Conservation (phyloP, 2,329 filamentous ascomycete species). For the Dactylellina drechsleri region DNA sequence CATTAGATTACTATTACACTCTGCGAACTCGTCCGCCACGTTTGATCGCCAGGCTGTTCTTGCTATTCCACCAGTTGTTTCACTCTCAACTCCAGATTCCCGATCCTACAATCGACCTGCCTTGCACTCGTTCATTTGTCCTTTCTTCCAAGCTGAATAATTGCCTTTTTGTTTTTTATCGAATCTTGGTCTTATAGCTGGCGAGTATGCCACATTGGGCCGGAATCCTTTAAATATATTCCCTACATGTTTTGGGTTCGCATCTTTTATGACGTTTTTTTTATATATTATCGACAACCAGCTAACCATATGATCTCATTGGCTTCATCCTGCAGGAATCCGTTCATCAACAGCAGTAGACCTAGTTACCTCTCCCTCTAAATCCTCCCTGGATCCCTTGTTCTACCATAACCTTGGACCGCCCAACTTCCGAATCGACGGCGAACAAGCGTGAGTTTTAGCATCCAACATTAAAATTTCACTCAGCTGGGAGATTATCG, state of each 20-base stretch:
- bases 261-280: neutral
- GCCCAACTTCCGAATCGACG: slow-evolving; percentile 52
- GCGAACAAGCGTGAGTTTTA: slow-evolving; percentile 52
- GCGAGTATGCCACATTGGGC: slow-evolving; percentile 12
- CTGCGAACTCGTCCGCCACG: slow-evolving; percentile 14
- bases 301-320: slow-evolving; percentile 51
- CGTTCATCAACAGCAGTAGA: slow-evolving; percentile 47
- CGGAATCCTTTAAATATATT: neutral
- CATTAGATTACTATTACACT: slow-evolving; percentile 6
- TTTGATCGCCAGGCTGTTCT: slow-evolving; percentile 26
- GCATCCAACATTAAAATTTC: neutral
- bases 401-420: slow-evolving; percentile 52
- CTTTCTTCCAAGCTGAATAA: slow-evolving; percentile 1
- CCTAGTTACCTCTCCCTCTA: slow-evolving; percentile 9
- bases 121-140: slow-evolving; percentile 10
- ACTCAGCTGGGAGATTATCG: neutral
- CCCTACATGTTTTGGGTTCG: slow-evolving; percentile 24
- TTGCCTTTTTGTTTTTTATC: slow-evolving; percentile 13
- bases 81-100: neutral
- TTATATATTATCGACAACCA: slow-evolving; percentile 31
- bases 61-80: neutral
- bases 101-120: slow-evolving; percentile 8
- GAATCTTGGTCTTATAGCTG: slow-evolving; percentile 2
- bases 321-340: slow-evolving; percentile 31
- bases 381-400: slow-evolving; percentile 23